Conservation (phyloP, 306 rosid species). For the Mucuna pruriens region DNA sequence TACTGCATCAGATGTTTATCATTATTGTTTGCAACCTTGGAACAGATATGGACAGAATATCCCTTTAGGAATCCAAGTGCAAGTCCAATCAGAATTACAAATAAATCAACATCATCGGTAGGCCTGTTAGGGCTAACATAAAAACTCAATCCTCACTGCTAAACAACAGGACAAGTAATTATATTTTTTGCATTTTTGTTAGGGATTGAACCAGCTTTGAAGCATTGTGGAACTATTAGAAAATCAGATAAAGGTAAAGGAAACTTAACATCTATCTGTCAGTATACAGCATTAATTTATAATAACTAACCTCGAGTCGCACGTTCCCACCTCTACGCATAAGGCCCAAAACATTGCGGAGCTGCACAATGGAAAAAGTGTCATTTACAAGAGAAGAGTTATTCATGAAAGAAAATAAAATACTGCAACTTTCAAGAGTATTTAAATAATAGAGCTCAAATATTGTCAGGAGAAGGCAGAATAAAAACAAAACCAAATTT, state of each 20-base stretch:
- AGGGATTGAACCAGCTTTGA: not conserved
- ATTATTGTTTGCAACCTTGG: not conserved
- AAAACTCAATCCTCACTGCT: not conserved
- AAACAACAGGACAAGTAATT: conserved; percentile 10
- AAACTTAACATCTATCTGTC: not conserved
- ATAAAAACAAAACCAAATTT: not conserved
- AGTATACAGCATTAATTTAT: not conserved
- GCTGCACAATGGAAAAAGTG: conserved; percentile 52
- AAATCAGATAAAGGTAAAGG: conserved; percentile 18
- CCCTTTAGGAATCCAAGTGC: not conserved
- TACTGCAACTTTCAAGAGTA: not conserved
- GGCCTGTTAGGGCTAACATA: not conserved
- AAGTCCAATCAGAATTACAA: not conserved
- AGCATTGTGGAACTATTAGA: not conserved
- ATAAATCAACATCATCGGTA: conserved; percentile 1
- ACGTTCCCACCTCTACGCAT: conserved; percentile 78
- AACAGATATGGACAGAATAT: not conserved
- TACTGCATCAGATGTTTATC: not conserved
- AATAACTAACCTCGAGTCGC: conserved; percentile 74
- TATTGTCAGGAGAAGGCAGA: not conserved
- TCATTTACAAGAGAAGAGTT: conserved; percentile 30
- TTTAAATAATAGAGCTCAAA: conserved; percentile 1
- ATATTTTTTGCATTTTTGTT: not conserved
- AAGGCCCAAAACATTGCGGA: conserved; percentile 84
- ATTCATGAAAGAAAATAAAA: conserved; percentile 14